Evolutionary conservation across 2,329 filamentous ascomycete genomes (phyloP).

Genomic region (Fusarium dlaminii): DNA sequence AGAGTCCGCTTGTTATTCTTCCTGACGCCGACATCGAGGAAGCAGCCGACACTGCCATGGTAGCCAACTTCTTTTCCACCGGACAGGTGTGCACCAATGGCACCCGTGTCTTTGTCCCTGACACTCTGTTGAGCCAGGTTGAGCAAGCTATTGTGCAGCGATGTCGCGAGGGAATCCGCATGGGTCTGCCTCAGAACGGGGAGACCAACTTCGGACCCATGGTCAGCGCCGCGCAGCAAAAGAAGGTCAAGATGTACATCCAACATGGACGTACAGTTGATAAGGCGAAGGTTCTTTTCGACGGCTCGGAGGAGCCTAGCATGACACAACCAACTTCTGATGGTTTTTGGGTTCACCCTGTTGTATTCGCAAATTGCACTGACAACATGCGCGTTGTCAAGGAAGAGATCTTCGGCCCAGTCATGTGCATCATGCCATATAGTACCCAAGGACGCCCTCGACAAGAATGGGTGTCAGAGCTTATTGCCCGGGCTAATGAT

Average conservation of each 20-base stretch:
- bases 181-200: constrained; percentile 76
- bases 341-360: constrained; percentile 88
- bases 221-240: constrained; percentile 76
- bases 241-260: constrained; percentile 84
- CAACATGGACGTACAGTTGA: constrained; percentile 77
- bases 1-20: constrained; percentile 82
- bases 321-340: constrained; percentile 59
- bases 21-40: constrained; percentile 81
- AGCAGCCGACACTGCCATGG: constrained; percentile 90
- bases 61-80: constrained; percentile 92
- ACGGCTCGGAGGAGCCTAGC: constrained; percentile 69
- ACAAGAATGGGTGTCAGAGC: constrained; percentile 67
- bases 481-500: constrained; percentile 76
- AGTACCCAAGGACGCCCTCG: constrained; percentile 52
- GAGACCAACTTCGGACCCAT: constrained; percentile 86
- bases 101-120: constrained; percentile 84
- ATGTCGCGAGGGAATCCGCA: constrained; percentile 72
- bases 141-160: constrained; percentile 69
- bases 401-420: constrained; percentile 91
- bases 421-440: constrained; percentile 84
- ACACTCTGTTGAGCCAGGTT: constrained; percentile 70
- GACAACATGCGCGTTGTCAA: constrained; percentile 81
- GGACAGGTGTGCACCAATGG: constrained; percentile 95
- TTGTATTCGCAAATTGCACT: constrained; percentile 86
- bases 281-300: constrained; percentile 76